phyloP scores from a whole-genome alignment of 2,329 filamentous ascomycete genomes.

The Diplodia intermedia region DNA sequence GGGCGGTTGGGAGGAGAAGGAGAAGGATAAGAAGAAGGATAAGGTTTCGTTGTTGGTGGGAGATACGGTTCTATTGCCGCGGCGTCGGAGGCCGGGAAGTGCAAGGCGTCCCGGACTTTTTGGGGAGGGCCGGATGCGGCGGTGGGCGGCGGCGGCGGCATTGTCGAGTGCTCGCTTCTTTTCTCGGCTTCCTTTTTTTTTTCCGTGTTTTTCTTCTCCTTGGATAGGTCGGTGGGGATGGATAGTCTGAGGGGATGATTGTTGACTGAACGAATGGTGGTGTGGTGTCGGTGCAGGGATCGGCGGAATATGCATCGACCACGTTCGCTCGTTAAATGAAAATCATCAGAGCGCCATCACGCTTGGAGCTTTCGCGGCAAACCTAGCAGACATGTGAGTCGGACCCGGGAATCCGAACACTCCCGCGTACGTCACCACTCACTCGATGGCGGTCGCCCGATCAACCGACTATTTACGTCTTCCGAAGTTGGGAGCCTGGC shows the following conservation, averaged over 20 bases:
- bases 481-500: neutral
- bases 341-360: neutral
- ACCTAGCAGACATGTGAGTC: neutral
- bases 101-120: conserved; percentile 39
- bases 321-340: neutral
- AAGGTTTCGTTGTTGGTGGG: conserved; percentile 38
- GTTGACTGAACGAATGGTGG: neutral
- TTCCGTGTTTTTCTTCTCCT: too few relatives aligned
- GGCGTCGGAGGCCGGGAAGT: conserved; percentile 54
- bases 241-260: neutral
- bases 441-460: neutral
- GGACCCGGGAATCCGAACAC: neutral
- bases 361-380: neutral
- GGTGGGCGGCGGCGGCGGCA: neutral
- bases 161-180: too few relatives aligned
- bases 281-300: neutral
- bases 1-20: conserved; percentile 31
- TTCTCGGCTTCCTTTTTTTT: too few relatives aligned
- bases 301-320: neutral
- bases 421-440: too few relatives aligned
- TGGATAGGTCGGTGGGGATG: neutral
- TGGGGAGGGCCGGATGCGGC: conserved; percentile 4
- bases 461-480: neutral
- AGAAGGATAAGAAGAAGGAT: conserved; percentile 63
- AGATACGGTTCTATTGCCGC: conserved; percentile 61